These are phyloP conservation scores for Eragrostis tef DNA, from an alignment of 202 grass and related monocot species.

Conservation along the genomic window DNA sequence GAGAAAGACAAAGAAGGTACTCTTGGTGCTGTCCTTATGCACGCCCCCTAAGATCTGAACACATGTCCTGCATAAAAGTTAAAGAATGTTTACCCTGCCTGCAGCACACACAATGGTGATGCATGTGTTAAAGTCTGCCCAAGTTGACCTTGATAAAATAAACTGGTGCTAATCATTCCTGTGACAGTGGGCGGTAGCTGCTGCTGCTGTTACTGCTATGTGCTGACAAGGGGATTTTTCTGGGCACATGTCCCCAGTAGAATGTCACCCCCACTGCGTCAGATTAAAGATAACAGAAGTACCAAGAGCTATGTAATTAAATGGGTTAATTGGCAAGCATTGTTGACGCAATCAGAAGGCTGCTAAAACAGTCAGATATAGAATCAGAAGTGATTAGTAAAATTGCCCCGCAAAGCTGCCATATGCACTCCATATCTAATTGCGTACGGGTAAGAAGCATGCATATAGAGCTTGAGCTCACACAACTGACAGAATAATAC, in stretches of 20 bases:
- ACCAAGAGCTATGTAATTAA: conserved; percentile 8
- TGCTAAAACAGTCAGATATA: conserved; percentile 11
- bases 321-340: conserved; percentile 37
- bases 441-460: not conserved
- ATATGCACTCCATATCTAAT: not conserved
- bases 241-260: conserved; percentile 53
- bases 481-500: not conserved
- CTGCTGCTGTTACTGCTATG: conserved; percentile 50
- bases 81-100: conserved; percentile 31
- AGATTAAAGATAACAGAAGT: conserved; percentile 29
- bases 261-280: conserved; percentile 51
- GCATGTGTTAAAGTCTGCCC: conserved; percentile 48
- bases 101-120: conserved; percentile 24
- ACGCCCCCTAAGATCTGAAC: conserved; percentile 34
- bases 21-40: conserved; percentile 43
- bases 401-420: not conserved
- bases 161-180: conserved; percentile 49
- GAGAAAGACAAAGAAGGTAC: conserved; percentile 20
- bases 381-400: conserved; percentile 15
- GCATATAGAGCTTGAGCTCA: not conserved
- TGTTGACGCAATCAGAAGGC: conserved; percentile 34
- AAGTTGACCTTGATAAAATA: conserved; percentile 63
- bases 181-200: conserved; percentile 43
- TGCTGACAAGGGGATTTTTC: conserved; percentile 46
- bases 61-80: conserved; percentile 44